phyloP scores from a whole-genome alignment of 2,329 filamentous ascomycete genomes.

The Trichophyton benhamiae region DNA sequence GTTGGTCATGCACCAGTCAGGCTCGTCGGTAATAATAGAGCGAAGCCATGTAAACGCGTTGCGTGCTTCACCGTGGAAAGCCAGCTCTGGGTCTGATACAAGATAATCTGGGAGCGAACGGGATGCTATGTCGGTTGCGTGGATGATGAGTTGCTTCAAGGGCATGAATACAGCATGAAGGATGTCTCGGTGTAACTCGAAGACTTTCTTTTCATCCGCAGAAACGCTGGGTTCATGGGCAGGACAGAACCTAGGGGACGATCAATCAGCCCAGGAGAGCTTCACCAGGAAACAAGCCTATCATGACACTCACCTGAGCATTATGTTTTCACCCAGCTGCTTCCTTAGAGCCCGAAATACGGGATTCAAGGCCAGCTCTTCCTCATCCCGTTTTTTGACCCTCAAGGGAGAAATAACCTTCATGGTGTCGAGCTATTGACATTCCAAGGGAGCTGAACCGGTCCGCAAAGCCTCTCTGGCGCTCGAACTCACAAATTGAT shows the following conservation, averaged over 20 bases:
- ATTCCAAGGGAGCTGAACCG: not conserved
- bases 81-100: slow-evolving; percentile 43
- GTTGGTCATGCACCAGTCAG: slow-evolving; percentile 45
- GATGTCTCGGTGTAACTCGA: slow-evolving; percentile 45
- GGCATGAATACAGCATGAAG: slow-evolving; percentile 48
- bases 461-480: not conserved
- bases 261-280: not conserved
- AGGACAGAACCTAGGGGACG: slow-evolving; percentile 24
- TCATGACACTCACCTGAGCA: not conserved
- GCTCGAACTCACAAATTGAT: not conserved
- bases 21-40: slow-evolving; percentile 45
- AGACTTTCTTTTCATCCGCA: slow-evolving; percentile 22
- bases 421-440: not conserved
- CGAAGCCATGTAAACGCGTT: slow-evolving; percentile 48
- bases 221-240: slow-evolving; percentile 24
- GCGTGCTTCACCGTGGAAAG: slow-evolving; percentile 45
- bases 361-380: slow-evolving; percentile 25
- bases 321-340: slow-evolving; percentile 15
- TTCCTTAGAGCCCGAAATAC: slow-evolving; percentile 25
- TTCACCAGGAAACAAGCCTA: not conserved
- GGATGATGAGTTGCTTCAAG: slow-evolving; percentile 44
- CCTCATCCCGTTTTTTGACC: slow-evolving; percentile 22
- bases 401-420: slow-evolving; percentile 22
- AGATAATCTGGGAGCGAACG: slow-evolving; percentile 37
- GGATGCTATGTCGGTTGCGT: slow-evolving; percentile 42